These are phyloP conservation scores for Alternaria arbusti DNA, from an alignment of 2,329 filamentous ascomycete species.

Conservation along the genomic window DNA sequence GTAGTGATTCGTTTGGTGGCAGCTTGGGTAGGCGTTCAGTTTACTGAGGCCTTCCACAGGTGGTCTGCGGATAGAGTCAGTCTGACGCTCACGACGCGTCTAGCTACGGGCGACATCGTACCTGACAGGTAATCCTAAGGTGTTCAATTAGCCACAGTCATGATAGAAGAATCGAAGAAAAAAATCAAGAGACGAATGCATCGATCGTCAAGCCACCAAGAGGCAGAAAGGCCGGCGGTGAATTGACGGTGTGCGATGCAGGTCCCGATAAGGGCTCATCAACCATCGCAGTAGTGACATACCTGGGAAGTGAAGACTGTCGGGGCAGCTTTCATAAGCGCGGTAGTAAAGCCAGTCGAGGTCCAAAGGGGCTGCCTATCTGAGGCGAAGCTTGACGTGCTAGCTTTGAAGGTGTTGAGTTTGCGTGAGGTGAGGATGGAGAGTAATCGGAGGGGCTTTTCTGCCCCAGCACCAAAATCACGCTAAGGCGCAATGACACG, in stretches of 20 bases:
- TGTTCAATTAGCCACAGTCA: conserved; percentile 45
- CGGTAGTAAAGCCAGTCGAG: conserved; percentile 35
- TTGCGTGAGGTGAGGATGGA: neutral
- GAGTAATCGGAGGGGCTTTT: conserved; percentile 2
- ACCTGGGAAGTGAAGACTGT: conserved; percentile 62
- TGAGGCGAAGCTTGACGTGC: neutral
- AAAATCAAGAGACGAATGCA: conserved; percentile 7
- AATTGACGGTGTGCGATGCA: conserved; percentile 38
- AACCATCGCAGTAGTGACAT: conserved; percentile 37
- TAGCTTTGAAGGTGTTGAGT: neutral
- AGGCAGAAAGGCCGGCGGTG: conserved; percentile 17
- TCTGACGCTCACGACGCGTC: conserved; percentile 22
- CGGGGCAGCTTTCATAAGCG: conserved; percentile 58
- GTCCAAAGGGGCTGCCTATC: conserved; percentile 31
- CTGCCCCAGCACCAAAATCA: neutral
- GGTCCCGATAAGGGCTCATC: conserved; percentile 39
- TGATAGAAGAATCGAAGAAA: conserved; percentile 6
- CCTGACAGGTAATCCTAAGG: conserved; percentile 69
- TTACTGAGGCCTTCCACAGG: conserved; percentile 71
- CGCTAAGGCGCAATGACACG: conserved; percentile 3
- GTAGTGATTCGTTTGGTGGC: conserved; percentile 12
- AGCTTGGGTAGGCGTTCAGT: conserved; percentile 54
- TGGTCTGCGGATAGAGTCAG: conserved; percentile 58
- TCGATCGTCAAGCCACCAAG: conserved; percentile 10
- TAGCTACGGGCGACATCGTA: conserved; percentile 44